Evolutionary conservation across 208 protist genomes (phyloP).

Genomic region (Balamuthia mandrillaris): DNA sequence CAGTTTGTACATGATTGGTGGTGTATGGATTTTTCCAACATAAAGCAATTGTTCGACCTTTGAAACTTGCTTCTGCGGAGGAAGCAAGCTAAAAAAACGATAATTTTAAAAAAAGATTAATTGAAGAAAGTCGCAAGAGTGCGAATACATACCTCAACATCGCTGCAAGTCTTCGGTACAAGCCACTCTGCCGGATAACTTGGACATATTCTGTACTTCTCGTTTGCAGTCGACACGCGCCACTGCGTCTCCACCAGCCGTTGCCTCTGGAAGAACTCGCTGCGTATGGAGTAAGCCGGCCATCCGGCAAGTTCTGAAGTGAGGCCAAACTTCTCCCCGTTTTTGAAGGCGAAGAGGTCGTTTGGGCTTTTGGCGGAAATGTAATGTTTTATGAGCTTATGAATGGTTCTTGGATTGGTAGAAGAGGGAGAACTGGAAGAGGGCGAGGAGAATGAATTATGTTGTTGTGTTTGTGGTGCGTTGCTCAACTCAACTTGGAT

Average conservation of each 20-base stretch:
- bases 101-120: too few species aligned
- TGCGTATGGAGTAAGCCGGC: neutral
- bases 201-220: neutral
- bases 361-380: neutral
- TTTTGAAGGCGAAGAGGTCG: constrained; percentile 19
- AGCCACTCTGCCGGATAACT: neutral
- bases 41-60: neutral
- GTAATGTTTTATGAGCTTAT: too few species aligned
- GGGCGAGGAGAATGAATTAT: too few species aligned
- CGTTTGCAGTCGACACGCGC: constrained; percentile 14
- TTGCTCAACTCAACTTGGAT: too few species aligned
- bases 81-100: too few species aligned
- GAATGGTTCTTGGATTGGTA: too few species aligned
- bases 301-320: neutral
- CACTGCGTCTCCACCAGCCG: neutral
- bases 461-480: too few species aligned
- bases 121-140: too few species aligned
- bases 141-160: too few species aligned
- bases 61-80: too few species aligned
- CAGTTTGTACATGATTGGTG: neutral
- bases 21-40: constrained; percentile 1
- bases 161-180: too few species aligned
- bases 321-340: neutral
- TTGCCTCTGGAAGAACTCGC: constrained; percentile 25
- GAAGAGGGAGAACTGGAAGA: too few species aligned